phyloP scores from a whole-genome alignment of 1,284 basidiomycete species.

The Ustilago xerochloae region DNA sequence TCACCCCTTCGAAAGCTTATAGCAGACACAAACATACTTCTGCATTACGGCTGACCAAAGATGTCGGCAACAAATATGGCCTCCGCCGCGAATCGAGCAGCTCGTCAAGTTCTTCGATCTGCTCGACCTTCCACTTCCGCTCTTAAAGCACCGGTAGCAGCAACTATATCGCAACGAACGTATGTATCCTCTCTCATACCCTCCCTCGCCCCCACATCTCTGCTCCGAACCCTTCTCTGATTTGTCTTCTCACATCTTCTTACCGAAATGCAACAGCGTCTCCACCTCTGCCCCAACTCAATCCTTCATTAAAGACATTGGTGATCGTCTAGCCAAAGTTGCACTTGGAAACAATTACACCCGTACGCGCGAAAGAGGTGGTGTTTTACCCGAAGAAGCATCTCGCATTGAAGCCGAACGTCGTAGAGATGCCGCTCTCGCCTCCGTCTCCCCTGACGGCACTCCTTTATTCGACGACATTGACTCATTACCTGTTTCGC shows the following conservation, averaged over 20 bases:
- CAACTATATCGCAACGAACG: constrained; percentile 11
- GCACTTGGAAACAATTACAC: constrained; percentile 37
- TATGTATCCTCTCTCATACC: constrained; percentile 2
- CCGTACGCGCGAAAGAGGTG: constrained; percentile 39
- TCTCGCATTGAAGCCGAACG: constrained; percentile 41
- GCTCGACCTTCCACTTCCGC: constrained; percentile 24
- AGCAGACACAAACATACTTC: not conserved
- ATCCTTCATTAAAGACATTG: constrained; percentile 30
- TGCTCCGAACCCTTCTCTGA: too few species aligned
- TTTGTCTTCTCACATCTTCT: too few species aligned
- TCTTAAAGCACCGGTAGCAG: not conserved
- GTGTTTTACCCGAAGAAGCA: constrained; percentile 57
- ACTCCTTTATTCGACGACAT: constrained; percentile 57
- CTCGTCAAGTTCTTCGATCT: constrained; percentile 23
- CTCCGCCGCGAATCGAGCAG: constrained; percentile 16
- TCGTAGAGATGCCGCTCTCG: constrained; percentile 53
- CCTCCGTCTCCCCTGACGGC: constrained; percentile 57
- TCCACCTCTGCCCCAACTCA: constrained; percentile 25
- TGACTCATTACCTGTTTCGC: constrained; percentile 41
- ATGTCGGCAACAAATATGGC: constrained; percentile 29
- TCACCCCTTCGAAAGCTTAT: not conserved
- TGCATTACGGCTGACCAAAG: not conserved
- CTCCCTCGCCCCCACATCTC: not conserved
- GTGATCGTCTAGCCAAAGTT: constrained; percentile 36
- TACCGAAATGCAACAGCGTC: constrained; percentile 29